Evolutionary conservation across 164 flowering plant species (phyloP).

Genomic region (Amborella trichopoda): DNA sequence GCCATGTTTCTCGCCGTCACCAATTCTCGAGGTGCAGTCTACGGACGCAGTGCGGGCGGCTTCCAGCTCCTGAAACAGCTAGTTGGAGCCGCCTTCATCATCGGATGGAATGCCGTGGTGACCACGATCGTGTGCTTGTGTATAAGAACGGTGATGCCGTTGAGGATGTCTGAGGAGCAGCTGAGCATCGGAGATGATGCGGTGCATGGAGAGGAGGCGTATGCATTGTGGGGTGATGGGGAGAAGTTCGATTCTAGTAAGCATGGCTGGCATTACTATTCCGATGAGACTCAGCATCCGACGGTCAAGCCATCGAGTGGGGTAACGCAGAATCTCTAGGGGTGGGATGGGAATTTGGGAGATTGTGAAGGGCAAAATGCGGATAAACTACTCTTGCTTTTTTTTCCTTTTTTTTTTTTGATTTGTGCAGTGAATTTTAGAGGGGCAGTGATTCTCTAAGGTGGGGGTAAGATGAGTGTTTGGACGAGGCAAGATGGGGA

Average conservation of each 20-base stretch:
- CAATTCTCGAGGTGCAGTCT: constrained; percentile 21
- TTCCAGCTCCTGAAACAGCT: constrained; percentile 24
- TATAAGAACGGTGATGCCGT: constrained; percentile 17
- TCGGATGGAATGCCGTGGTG: constrained; percentile 24
- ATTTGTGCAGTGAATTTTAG: no score
- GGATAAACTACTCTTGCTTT: no score
- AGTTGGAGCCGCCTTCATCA: constrained; percentile 19
- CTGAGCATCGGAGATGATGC: constrained; percentile 30
- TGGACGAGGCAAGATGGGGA: no score
- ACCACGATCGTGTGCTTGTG: constrained; percentile 20
- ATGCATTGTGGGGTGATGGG: constrained; percentile 31
- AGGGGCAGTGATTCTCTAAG: no score
- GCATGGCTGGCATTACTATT: constrained; percentile 21
- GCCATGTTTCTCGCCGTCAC: constrained; percentile 25
- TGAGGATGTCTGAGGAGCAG: constrained; percentile 31
- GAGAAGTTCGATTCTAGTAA: constrained; percentile 20
- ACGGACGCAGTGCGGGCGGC: constrained; percentile 18
- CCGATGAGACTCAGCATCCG: constrained; percentile 16
- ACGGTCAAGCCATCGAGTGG: constrained; percentile 8
- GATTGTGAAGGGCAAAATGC: no score
- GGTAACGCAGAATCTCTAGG: constrained; percentile 13
- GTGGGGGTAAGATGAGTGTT: no score
- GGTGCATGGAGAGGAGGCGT: constrained; percentile 39
- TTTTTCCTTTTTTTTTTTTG: no score
- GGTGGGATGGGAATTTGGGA: no score